Evolutionary conservation across 345 rosid genomes (phyloP), one percentile per base, ranked within the genome.

Genomic region (Moricandia moricandioides): DNA sequence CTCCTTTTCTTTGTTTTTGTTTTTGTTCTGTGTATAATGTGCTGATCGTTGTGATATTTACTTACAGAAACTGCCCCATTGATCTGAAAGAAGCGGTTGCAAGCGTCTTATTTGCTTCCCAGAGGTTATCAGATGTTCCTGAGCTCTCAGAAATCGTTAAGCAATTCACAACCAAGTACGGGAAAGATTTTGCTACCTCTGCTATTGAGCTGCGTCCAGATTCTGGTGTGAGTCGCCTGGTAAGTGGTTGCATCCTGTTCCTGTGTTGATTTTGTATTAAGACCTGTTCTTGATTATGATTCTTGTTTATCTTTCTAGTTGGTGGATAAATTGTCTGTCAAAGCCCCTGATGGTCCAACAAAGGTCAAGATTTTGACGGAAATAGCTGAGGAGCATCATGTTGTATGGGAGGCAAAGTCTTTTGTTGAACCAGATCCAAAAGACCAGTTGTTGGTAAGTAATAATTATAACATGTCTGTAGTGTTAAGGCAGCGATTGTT

Each of bases 191-290:
- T 68, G 83, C 83, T 40, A 69, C 86, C 12, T 83, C 88, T 27
- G 92, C 99, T 10, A 82, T 86, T 83, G 96, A 90, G 79, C 56
- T 95, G 61, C 96, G 94, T 71, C 98, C 98, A 9, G 90, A 89
- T 75, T 88, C 97, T 86, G 98, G 99, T 64, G 98, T 90, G 26
- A 83, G 90, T 79, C 98, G 97, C 63, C 65, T 84, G 85, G 99
- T 92, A 83, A 82, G 93, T 78, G 31, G 9, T 4, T 62, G 37
- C 27, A 2, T 61, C 5, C 8, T 73, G 56, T n/a, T 26, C 34
- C 55, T 40, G 0, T 40, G 47, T 59, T 62, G 35, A 3, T 65
- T 56, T 29, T 65, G 16, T 39, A 12, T 16, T 8, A 8, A 14
- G 65, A 64, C 64, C 26, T 10, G 9, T 34, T 47, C 27, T 64